Evolutionary conservation across 192 early-diverging fungal species (phyloP), one percentile per base, ranked within the genome.

Genomic region (Podila epicladia): DNA sequence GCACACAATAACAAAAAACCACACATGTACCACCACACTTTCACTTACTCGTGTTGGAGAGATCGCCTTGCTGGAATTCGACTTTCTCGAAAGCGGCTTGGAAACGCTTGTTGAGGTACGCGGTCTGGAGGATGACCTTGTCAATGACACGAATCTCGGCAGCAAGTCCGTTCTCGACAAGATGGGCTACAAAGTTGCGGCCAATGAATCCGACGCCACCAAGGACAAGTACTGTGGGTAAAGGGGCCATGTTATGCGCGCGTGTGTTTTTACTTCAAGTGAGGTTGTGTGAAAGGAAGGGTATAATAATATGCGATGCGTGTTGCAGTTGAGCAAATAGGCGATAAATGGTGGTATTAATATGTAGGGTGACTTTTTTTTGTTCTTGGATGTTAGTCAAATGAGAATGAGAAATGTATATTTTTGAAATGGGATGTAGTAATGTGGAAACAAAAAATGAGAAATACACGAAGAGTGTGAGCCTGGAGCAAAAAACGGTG

Each of bases 171-270:
- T 94, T 91, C 28, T 91, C 85, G 28, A 95, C 78, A 37, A 97
- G 73, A 65, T 92, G 88, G 29, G 88, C 69, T 32, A 95, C 90
- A 60, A 96, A 87, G 77, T 93, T 89, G 55, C 95, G 89, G 29
- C 95, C 95, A 68, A 96, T 92, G 67, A 96, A 95, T 51, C 95
- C 95, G 53, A 93, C 88, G 37, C 95, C 95, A 67, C 95, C 95
- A 48, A 95, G 90, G 48, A 95, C 83, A 55, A 95, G 89, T 26
- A 95, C 90, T 63, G 86, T 88, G 48, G 84, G 88, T 64, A 82
- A 66, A 24, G 83, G 73, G 24, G 83, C 77, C 83, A 84, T 84
- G 15, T 17, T 45, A 45, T 45, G 15, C 3, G 41, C 15, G 41
- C 41, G 41, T 45, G 41, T 45, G 41, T 45, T 17, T 45, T 45